Conservation (phyloP, 345 rosid species). For the Eucalyptus sideroxylon region DNA sequence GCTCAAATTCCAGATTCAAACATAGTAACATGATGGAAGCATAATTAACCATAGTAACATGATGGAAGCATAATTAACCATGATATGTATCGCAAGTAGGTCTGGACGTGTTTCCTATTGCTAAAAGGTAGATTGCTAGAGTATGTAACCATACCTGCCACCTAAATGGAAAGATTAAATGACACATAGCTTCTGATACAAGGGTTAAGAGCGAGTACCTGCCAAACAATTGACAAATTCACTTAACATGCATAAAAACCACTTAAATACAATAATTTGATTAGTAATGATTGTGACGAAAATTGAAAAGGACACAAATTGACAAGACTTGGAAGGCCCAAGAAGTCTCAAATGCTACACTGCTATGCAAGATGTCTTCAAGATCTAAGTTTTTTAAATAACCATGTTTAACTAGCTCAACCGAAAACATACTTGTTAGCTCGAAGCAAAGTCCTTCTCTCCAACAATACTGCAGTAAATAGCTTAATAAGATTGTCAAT, state of each 20-base stretch:
- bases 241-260: not conserved
- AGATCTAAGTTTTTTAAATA: not conserved
- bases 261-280: not conserved
- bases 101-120: not conserved
- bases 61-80: not conserved
- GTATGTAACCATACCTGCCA: constrained; percentile 65
- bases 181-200: constrained; percentile 91
- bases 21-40: not conserved
- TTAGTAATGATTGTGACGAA: not conserved
- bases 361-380: not conserved
- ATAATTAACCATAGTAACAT: not conserved
- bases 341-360: not conserved
- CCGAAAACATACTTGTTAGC: constrained; percentile 66
- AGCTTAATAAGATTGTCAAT: constrained; percentile 86
- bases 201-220: constrained; percentile 94
- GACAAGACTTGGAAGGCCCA: not conserved
- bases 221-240: constrained; percentile 2
- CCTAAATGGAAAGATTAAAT: constrained; percentile 91
- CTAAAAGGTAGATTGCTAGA: not conserved
- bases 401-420: not conserved
- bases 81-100: not conserved
- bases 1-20: not conserved
- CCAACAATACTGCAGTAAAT: constrained; percentile 85
- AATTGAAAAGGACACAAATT: not conserved
- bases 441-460: constrained; percentile 88